Base-by-base conservation (phyloP, 192 early-diverging fungal genomes). In the Jimgerdemannia lactiflua region DNA sequence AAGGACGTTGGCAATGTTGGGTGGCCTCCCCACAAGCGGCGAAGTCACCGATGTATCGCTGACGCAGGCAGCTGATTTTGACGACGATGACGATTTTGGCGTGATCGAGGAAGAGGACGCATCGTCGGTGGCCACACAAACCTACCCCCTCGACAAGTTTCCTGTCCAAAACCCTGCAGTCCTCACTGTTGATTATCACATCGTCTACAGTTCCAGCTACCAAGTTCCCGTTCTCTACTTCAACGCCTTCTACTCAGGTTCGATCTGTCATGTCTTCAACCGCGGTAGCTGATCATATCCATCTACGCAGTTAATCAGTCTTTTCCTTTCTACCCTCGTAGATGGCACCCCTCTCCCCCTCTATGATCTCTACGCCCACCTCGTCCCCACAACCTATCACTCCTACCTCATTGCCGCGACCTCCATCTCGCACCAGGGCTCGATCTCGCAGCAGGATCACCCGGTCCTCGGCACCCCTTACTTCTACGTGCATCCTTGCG, bases 401-500 rank as follows among this genome's bases (percentile, higher is more conserved):
- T 40, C 42, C 1, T 39, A 39, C 64, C 67, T n/a, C 18, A 17
- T 3, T 20, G 66, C 41, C 70, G 19, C 42, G 54, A 29, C 10
- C 18, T 2, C 59, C 42, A 4, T 19, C 9, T 69, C 65, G 42
- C 65, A 40, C 20, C 42, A 19, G 39, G 75, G 72, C 59, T 75
- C 71, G 17, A 20, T 77, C 2, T 70, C 78, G 10, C 71, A 71
- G 42, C 68, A 86, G 78, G 90, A 92, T 41, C 90, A 92, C 71
- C 90, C 90, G 2, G 54, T 85, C 10, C 68, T 90, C 1, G 78
- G 78, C 9, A 64, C 81, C 0, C 90, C 90, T 0, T 90, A 84
- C 68, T 90, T 79, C 73, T 89, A 83, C 72, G 75, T 92, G 68
- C 90, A 92, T 75, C 90, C 90, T 10, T 92, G 90, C 74, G 83